Conservation (phyloP, 2,329 filamentous ascomycete genomes). For the Cytospora schulzeri region DNA sequence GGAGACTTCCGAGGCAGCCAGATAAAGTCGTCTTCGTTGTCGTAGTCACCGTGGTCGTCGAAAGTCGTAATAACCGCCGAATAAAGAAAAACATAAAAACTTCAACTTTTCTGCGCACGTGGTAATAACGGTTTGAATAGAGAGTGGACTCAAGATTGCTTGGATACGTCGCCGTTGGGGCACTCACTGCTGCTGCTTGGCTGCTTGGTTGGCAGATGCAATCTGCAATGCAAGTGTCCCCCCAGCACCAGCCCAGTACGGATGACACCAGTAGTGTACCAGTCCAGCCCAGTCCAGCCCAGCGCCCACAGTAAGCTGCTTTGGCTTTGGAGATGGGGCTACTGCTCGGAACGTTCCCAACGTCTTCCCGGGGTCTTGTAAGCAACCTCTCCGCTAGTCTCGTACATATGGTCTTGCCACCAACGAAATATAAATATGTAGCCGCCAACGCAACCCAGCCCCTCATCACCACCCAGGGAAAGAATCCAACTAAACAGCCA, state of each 20-base stretch:
- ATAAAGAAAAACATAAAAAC: background rate
- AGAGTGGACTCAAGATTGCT: background rate
- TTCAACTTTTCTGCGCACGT: background rate
- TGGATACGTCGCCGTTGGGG: background rate
- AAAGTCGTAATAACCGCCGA: background rate
- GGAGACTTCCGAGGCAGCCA: background rate
- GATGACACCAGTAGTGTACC: background rate
- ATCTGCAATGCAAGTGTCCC: background rate
- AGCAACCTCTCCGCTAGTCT: background rate
- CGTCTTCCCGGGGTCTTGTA: too few relatives aligned
- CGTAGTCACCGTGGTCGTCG: background rate
- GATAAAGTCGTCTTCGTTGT: background rate
- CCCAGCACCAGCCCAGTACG: too few relatives aligned
- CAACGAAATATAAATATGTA: slow-evolving; percentile 4
- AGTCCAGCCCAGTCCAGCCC: background rate
- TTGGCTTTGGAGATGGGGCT: too few relatives aligned
- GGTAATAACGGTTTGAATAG: background rate
- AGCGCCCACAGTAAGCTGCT: background rate
- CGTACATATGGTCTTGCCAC: background rate
- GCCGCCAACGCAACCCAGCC: slow-evolving; percentile 26
- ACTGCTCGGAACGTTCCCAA: too few relatives aligned
- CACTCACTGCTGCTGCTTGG: background rate
- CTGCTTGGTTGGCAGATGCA: background rate
- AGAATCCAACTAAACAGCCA: slow-evolving; percentile 1
- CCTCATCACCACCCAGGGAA: background rate